Percentiles rank a stretch among this genome's conserved stretches.
Conservation (phyloP, 768 basidiomycete species). For the Pholiota conissans region DNA sequence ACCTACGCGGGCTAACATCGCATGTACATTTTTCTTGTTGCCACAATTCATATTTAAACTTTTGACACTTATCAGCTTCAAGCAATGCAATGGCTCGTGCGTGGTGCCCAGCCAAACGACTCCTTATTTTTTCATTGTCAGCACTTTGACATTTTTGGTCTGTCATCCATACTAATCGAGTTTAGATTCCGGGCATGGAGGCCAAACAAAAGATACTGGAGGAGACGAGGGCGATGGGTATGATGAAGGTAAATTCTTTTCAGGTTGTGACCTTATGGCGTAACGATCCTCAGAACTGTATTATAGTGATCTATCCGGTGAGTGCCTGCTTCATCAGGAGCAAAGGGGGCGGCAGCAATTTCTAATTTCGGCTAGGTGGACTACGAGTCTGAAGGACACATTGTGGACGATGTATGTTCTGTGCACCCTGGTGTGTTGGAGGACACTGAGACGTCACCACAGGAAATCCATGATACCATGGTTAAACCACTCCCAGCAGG, state of each 20-base stretch:
- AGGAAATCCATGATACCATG: conserved; percentile 80
- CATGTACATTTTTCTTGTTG: conserved; percentile 29
- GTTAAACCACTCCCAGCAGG: conserved; percentile 79
- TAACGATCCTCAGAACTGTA: neutral
- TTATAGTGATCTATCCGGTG: conserved; percentile 82
- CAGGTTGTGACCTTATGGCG: neutral
- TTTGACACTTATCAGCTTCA: conserved; percentile 42
- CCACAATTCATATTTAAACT: neutral
- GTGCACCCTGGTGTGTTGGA: neutral
- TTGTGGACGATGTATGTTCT: conserved; percentile 82
- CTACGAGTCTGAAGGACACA: conserved; percentile 62
- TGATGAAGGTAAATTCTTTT: conserved; percentile 61
- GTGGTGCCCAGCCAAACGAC: conserved; percentile 76
- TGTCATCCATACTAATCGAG: neutral
- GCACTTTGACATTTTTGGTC: conserved; percentile 16
- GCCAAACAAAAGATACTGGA: conserved; percentile 80
- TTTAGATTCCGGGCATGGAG: conserved; percentile 91
- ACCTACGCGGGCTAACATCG: conserved; percentile 84
- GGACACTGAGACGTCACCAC: neutral
- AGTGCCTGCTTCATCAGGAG: conserved; percentile 43
- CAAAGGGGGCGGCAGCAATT: neutral
- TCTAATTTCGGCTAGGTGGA: conserved; percentile 37
- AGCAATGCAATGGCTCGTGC: conserved; percentile 94
- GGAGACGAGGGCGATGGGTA: conserved; percentile 85
- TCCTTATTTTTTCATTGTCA: conserved; percentile 89